Evolutionary conservation across 202 grass and related monocot genomes (phyloP), one percentile per base, ranked within the genome.

Genomic region (Tripidium arundinaceum): DNA sequence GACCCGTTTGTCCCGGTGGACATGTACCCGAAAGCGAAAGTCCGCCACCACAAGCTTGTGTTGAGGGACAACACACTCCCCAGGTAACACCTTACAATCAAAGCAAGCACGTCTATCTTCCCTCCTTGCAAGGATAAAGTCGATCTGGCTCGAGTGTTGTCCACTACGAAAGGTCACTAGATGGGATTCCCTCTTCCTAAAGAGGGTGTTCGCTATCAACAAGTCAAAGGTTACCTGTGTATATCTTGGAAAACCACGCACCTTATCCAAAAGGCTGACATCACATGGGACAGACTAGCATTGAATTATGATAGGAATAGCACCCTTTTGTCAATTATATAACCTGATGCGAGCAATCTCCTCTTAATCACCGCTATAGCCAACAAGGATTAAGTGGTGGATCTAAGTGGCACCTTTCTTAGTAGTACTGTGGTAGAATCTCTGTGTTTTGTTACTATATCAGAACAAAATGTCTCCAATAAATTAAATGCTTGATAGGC

Each of bases 191-290:
- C n/a, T n/a, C n/a, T n/a, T n/a, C n/a, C n/a, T n/a, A n/a, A n/a
- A n/a, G n/a, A n/a, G n/a, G n/a, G n/a, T n/a, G n/a, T n/a, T n/a
- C n/a, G n/a, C n/a, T n/a, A n/a, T n/a, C n/a, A n/a, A n/a, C n/a
- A n/a, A n/a, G n/a, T n/a, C n/a, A n/a, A n/a, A n/a, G 29, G 68
- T 31, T 68, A 24, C 40, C 24, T 33, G 59, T 13, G 29, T 54
- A 64, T 40, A 61, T 74, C 60, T 83, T 58, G 22, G 61, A 79
- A 58, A 74, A 21, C 38, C 41, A 16, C 9, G 11, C 52, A 69
- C 31, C 86, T 62, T 54, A 83, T 74, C 68, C 58, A 79, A 60
- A 79, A 1, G 31, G 31, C 18, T 87, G 61, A 52, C 26, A 25
- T 62, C 31, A 29, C 37, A 83, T 61, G 22, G 42, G 72, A 68